Conservation (phyloP, 192 early-diverging fungal genomes). For the Rhizoclosmatium sp. region DNA sequence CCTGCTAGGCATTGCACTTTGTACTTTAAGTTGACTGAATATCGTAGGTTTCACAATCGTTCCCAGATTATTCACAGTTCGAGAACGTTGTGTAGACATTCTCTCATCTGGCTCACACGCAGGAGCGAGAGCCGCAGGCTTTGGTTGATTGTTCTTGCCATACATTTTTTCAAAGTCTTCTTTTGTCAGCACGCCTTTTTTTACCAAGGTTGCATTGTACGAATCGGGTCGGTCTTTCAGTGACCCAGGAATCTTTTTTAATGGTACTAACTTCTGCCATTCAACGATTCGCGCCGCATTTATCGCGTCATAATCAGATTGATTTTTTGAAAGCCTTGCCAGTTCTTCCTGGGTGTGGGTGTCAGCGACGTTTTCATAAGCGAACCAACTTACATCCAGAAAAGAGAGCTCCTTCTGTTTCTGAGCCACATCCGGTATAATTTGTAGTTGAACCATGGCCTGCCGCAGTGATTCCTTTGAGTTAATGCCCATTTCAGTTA, state of each 20-base stretch:
- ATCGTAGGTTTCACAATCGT: no score
- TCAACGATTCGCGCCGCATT: not conserved
- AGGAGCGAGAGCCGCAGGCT: not conserved
- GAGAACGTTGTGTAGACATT: not conserved
- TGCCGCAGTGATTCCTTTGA: constrained; percentile 40
- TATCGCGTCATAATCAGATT: not conserved
- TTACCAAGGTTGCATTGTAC: constrained; percentile 27
- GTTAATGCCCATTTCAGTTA: constrained; percentile 48
- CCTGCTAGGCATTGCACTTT: not conserved
- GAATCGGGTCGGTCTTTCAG: constrained; percentile 14
- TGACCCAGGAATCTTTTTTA: constrained; percentile 30
- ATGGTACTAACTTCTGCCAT: constrained; percentile 5
- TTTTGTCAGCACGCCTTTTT: constrained; percentile 3
- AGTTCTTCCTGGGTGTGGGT: constrained; percentile 15
- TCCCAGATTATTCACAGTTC: no score
- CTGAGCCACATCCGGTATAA: constrained; percentile 31
- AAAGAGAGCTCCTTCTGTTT: constrained; percentile 13
- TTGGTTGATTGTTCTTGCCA: not conserved
- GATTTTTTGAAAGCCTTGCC: not conserved
- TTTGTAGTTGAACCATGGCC: constrained; percentile 44
- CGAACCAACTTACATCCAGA: constrained; percentile 47
- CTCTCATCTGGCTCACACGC: not conserved
- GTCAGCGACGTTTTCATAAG: not conserved
- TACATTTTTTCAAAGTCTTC: constrained; percentile 19
- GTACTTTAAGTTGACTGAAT: not conserved